Base-by-base conservation (phyloP, 2,329 filamentous ascomycete genomes). In the Trichoderma lentiforme region DNA sequence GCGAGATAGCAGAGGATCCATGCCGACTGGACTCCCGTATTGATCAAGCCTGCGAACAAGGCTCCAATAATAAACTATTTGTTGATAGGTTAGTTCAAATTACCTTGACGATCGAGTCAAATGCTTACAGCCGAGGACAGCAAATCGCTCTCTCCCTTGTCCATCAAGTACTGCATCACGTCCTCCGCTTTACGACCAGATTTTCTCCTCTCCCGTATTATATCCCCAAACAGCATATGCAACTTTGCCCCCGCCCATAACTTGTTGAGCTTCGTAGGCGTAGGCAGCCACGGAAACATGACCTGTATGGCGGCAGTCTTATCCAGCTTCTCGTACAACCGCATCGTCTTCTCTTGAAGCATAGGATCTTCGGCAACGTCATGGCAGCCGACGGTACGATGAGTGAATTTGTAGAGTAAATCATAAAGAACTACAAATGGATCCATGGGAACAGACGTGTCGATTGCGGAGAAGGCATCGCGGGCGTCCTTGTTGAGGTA, bases 41-140 rank as follows among this genome's bases (percentile, higher is more conserved):
- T 90, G n/a, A 89, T 74, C 39, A 86, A 80, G n/a, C 87, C 87
- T 1, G 87, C 87, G 75, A 87, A 88, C 3, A 90, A 78, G 0
- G 86, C 80, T 14, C 84, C 83, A n/a, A 89, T 79, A 39, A 88
- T 81, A 77, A 89, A 88, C 80, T 85, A 36, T 36, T 32, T n/a
- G n/a, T n/a, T n/a, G n/a, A n/a, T n/a, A n/a, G n/a, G 4, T 51
- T 11, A 70, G 68, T 30, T 30, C 26, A 6, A 0, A 51, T 30
- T 15, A 8, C 4, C 6, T 18, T 2, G 4, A 18, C 7, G 0
- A 43, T 18, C 36, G 9, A 3, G 7, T 30, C n/a, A 18, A 4
- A 43, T 18, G 77, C 79, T 73, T 72, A 85, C 83, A 21, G 78
- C 76, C 43, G 86, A 80, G 39, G 87, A 84, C 61, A 82, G 79